These are phyloP conservation scores for Candida incommunis DNA, from an alignment of 805 yeast genomes.

Conservation along the genomic window DNA sequence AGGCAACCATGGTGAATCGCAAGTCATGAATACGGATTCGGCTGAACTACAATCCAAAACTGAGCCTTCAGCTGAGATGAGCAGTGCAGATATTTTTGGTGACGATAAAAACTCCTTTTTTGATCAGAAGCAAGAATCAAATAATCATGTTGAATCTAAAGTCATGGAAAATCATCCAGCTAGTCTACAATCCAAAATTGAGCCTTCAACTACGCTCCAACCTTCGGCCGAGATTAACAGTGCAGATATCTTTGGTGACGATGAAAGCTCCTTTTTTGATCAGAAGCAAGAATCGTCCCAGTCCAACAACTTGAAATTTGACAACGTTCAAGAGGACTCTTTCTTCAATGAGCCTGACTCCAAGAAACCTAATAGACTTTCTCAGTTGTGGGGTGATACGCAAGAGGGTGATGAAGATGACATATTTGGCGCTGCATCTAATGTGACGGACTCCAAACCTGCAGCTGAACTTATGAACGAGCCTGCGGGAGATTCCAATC, in stretches of 20 bases:
- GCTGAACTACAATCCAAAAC: no score
- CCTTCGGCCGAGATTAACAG: no score
- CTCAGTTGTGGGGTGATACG: constrained; percentile 2
- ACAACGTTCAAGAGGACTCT: not conserved
- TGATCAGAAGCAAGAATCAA: not conserved
- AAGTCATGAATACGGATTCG: no score
- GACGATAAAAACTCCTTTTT: not conserved
- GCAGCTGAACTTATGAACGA: not conserved
- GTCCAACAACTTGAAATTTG: not conserved
- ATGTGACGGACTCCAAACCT: constrained; percentile 1
- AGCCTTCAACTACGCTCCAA: no score
- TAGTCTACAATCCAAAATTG: no score
- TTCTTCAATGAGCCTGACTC: constrained; percentile 2
- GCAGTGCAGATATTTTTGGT: no score
- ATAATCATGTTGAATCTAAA: no score
- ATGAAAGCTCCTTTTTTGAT: not conserved
- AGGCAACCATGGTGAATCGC: no score
- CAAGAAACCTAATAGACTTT: not conserved
- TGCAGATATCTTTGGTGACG: no score
- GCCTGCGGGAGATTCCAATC: not conserved
- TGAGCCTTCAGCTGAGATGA: no score
- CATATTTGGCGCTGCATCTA: constrained; percentile 8
- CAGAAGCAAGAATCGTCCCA: not conserved
- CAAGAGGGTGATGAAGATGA: constrained; percentile 14
- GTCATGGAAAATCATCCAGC: no score